Percentiles rank a stretch among this genome's conserved stretches.
Evolutionary conservation across 805 yeast species (phyloP).

Genomic region (Starmerella geochares): DNA sequence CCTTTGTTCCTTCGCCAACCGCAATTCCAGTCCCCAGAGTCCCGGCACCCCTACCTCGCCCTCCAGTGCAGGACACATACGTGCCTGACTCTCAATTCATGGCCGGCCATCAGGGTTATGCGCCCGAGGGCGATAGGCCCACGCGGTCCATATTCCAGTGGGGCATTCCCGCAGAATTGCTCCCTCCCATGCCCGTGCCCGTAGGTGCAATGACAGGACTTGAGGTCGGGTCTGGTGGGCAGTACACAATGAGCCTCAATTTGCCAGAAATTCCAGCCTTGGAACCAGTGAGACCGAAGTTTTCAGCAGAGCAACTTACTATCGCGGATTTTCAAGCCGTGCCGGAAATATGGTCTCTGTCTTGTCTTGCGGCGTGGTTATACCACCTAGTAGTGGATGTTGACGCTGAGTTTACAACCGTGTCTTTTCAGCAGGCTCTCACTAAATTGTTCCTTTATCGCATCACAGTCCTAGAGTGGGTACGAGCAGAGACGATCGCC

Average conservation of each 20-base stretch:
- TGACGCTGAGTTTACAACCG: slow-evolving; percentile 20
- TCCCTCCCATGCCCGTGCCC: slow-evolving; percentile 21
- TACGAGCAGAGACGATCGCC: slow-evolving; percentile 29
- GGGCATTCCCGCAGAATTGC: slow-evolving; percentile 19
- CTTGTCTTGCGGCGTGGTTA: slow-evolving; percentile 21
- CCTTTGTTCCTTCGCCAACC: slow-evolving; percentile 11
- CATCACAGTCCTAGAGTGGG: slow-evolving; percentile 29
- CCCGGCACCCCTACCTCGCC: not conserved
- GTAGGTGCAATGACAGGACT: slow-evolving; percentile 16
- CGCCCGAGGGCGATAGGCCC: not conserved
- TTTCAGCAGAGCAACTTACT: slow-evolving; percentile 25
- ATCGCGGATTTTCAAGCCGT: slow-evolving; percentile 22
- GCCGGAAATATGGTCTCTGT: slow-evolving; percentile 21
- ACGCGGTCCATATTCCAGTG: slow-evolving; percentile 18
- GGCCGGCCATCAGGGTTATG: not conserved
- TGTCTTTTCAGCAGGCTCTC: slow-evolving; percentile 16
- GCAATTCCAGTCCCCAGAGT: not conserved
- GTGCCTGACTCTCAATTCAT: not conserved
- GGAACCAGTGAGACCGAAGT: slow-evolving; percentile 18
- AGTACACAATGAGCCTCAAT: slow-evolving; percentile 19
- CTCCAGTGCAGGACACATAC: not conserved
- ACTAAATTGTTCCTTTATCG: slow-evolving; percentile 22
- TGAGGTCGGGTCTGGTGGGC: slow-evolving; percentile 13
- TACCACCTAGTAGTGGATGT: slow-evolving; percentile 12
- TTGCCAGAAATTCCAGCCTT: slow-evolving; percentile 24